Conservation (phyloP, 331 rosid species). For the Malus hybrid region DNA sequence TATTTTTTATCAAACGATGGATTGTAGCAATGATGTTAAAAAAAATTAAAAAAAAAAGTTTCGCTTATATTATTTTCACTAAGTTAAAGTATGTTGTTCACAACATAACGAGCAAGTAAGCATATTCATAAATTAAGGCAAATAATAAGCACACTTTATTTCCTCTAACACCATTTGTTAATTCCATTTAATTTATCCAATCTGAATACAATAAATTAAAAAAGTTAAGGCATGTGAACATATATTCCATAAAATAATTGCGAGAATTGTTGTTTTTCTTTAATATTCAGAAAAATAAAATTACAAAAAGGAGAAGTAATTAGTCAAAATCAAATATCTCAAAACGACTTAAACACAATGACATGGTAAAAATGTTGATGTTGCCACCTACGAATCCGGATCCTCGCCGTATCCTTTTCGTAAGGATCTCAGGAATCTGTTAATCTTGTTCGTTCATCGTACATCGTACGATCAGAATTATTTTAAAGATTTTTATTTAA, state of each 20-base stretch:
- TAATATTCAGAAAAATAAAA: no score
- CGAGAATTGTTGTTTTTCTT: no score
- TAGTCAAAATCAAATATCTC: background rate
- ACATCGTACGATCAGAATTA: accelerated
- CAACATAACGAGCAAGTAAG: background rate
- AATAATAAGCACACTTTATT: background rate
- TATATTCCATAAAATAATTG: background rate
- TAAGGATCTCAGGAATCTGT: no score
- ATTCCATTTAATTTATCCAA: no score
- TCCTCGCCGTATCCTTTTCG: no score
- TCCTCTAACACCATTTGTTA: background rate
- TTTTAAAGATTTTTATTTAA: no score
- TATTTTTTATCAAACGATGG: no score
- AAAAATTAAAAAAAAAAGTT: no score
- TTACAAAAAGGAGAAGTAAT: background rate
- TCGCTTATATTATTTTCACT: no score
- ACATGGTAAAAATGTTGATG: background rate
- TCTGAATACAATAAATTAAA: background rate
- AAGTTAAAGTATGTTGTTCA: background rate
- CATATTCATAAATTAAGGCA: background rate
- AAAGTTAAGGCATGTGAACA: background rate
- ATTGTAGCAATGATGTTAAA: no score
- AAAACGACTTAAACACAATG: background rate
- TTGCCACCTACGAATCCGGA: background rate
- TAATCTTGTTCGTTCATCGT: no score